Conservation (phyloP, 2,329 filamentous ascomycete species). For the Exophiala lecanii-corni region DNA sequence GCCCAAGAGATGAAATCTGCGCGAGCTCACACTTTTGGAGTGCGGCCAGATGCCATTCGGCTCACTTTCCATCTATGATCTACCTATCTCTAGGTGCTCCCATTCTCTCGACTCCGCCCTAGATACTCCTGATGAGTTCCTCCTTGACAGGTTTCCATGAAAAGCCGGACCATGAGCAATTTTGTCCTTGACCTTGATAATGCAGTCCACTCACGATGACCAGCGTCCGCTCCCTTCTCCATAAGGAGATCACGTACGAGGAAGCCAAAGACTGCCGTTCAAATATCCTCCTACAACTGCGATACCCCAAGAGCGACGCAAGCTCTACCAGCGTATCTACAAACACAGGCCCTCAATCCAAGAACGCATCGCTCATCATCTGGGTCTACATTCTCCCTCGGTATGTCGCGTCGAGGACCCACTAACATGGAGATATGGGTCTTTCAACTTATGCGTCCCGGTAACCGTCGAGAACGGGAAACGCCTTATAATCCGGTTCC, state of each 20-base stretch:
- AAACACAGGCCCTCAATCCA: not conserved
- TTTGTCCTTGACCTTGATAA: too few species aligned
- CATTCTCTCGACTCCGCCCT: too few species aligned
- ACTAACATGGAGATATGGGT: not conserved
- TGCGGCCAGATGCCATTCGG: too few species aligned
- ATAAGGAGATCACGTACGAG: slow-evolving; percentile 26
- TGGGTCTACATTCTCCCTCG: not conserved
- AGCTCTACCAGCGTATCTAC: slow-evolving; percentile 1
- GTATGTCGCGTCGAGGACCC: not conserved
- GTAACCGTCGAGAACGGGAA: not conserved
- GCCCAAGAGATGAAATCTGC: too few species aligned
- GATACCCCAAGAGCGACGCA: slow-evolving; percentile 12
- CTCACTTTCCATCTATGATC: too few species aligned
- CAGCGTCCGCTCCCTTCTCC: slow-evolving; percentile 17
- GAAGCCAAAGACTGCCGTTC: slow-evolving; percentile 22
- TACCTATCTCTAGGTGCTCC: too few species aligned
- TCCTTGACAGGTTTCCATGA: too few species aligned
- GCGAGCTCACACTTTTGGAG: too few species aligned
- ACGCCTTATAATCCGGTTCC: not conserved
- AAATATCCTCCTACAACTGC: slow-evolving; percentile 27
- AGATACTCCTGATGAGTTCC: too few species aligned
- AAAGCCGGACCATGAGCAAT: too few species aligned
- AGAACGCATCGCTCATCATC: not conserved
- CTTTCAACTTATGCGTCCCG: not conserved
- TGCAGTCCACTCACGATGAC: too few species aligned